Percentiles rank a stretch among this genome's conserved stretches.
Evolutionary conservation across 2,329 filamentous ascomycete species (phyloP).

Genomic region (Penicillium italicum): DNA sequence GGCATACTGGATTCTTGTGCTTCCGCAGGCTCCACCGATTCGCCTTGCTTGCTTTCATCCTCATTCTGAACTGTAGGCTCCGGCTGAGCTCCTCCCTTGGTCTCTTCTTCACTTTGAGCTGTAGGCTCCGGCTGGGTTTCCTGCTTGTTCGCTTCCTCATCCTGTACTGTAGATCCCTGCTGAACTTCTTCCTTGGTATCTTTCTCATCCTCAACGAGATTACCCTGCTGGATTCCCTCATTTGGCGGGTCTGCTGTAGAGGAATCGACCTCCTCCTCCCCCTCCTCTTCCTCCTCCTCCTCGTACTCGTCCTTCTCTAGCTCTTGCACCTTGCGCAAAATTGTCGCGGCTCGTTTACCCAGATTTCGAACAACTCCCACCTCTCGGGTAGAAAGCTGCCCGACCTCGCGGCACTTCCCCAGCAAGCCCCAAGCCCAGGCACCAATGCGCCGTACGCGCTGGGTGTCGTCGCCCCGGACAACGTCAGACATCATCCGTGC

Average conservation of each 20-base stretch:
- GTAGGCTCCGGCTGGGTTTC: neutral
- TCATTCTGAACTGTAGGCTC: neutral
- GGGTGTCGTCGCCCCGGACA: slow-evolving; percentile 58
- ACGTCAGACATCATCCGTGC: slow-evolving; percentile 57
- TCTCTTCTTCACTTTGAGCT: neutral
- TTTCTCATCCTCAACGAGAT: neutral
- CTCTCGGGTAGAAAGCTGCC: slow-evolving; percentile 71
- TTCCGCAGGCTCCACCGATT: neutral
- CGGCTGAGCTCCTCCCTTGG: neutral
- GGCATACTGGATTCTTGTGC: slow-evolving; percentile 15
- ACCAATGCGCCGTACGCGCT: slow-evolving; percentile 64
- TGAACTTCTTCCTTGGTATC: neutral
- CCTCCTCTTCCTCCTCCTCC: neutral
- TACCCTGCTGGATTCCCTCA: neutral
- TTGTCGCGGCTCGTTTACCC: slow-evolving; percentile 67
- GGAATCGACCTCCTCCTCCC: slow-evolving; percentile 21
- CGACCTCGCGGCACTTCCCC: slow-evolving; percentile 68
- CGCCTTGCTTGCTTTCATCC: neutral
- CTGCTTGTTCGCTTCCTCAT: neutral
- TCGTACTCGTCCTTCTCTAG: slow-evolving; percentile 30
- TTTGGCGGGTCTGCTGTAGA: neutral
- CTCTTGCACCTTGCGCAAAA: slow-evolving; percentile 44
- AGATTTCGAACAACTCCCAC: slow-evolving; percentile 74
- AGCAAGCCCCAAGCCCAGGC: slow-evolving; percentile 84
- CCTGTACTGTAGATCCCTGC: neutral